Conservation (phyloP, 192 early-diverging fungal species). For the Oehlia diaphana region DNA sequence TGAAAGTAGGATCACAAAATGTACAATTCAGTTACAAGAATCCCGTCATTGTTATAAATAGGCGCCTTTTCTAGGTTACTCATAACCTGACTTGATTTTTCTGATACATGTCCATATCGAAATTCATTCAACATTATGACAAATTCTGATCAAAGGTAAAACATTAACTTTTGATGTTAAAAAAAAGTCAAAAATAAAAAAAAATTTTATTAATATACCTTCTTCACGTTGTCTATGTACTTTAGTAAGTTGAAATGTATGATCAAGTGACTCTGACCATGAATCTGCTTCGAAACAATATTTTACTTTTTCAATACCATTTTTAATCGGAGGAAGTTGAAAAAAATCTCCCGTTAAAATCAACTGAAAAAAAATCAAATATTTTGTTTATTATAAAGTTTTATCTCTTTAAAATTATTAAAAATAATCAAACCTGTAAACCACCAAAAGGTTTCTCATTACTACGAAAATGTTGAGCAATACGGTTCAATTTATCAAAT, state of each 20-base stretch:
- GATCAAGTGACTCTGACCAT: slow-evolving; percentile 53
- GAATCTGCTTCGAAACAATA: slow-evolving; percentile 66
- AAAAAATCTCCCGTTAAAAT: slow-evolving; percentile 75
- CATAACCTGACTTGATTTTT: slow-evolving; percentile 52
- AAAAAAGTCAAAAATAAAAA: too few relatives aligned
- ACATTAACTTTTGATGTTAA: too few relatives aligned
- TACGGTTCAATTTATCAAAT: slow-evolving; percentile 71
- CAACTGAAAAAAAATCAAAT: neutral
- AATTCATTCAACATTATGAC: slow-evolving; percentile 85
- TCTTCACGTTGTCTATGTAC: slow-evolving; percentile 85
- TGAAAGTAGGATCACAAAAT: neutral
- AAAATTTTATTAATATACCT: neutral
- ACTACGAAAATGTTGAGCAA: slow-evolving; percentile 55
- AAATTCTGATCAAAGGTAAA: slow-evolving; percentile 40
- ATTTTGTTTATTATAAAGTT: neutral
- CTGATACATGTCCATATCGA: slow-evolving; percentile 68
- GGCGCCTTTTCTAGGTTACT: slow-evolving; percentile 48
- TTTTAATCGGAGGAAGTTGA: slow-evolving; percentile 74
- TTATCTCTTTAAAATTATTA: neutral
- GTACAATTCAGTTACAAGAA: slow-evolving; percentile 63
- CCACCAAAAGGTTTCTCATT: slow-evolving; percentile 66
- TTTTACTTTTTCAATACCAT: slow-evolving; percentile 27
- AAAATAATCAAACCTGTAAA: slow-evolving; percentile 47
- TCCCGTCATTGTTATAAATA: slow-evolving; percentile 55
- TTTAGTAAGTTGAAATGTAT: slow-evolving; percentile 66